A percentile compares a stretch with the other conserved stretches of the same genome.
phyloP scores from a whole-genome alignment of 2,329 filamentous ascomycete species.

The Penicillium vulpinum region DNA sequence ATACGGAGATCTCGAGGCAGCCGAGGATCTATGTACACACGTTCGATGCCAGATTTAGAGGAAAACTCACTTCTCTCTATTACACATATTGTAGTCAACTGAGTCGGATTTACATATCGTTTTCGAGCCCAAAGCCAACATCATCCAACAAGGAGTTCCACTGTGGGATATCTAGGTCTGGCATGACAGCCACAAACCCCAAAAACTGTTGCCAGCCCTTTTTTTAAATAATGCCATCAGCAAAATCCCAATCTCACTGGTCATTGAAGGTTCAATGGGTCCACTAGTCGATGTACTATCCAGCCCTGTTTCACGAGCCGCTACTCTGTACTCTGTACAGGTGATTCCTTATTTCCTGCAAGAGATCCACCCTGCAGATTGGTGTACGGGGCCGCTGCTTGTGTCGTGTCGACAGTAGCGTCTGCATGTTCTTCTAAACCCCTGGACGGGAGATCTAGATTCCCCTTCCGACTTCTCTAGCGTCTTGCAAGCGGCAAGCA shows the following conservation, averaged over 20 bases:
- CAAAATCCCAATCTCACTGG: neutral
- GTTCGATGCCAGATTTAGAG: neutral
- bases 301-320: neutral
- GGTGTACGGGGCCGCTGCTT: constrained; percentile 4
- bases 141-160: constrained; percentile 22
- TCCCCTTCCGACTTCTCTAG: constrained; percentile 20
- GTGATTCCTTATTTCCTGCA: neutral
- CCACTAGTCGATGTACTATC: neutral
- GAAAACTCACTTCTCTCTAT: neutral
- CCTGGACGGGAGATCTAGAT: constrained; percentile 16
- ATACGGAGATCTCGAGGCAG: neutral
- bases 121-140: constrained; percentile 13
- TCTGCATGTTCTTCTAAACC: constrained; percentile 20
- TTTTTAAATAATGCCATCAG: constrained; percentile 5
- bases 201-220: constrained; percentile 18
- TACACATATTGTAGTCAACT: neutral
- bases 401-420: constrained; percentile 17
- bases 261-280: neutral
- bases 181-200: constrained; percentile 20
- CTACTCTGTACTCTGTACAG: neutral
- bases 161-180: constrained; percentile 19
- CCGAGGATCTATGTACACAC: neutral
- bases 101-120: neutral
- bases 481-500: constrained; percentile 16
- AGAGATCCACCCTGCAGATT: neutral